Evolutionary conservation across 2,329 filamentous ascomycete genomes (phyloP).

Genomic region (Pseudogymnoascus sp.): DNA sequence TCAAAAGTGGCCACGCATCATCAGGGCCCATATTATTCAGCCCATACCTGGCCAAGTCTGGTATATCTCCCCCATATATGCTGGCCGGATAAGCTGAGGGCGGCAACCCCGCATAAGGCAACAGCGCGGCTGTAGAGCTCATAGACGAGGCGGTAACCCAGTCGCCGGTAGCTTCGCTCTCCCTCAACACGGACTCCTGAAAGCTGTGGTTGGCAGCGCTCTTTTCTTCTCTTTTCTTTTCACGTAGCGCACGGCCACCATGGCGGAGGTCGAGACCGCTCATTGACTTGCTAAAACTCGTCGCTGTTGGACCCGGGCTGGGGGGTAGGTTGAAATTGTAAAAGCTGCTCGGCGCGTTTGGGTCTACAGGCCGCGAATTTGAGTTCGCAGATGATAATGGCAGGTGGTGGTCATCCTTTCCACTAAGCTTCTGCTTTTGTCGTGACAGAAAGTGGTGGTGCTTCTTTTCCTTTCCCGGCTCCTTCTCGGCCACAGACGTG

Average conservation of each 20-base stretch:
- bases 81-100: conserved; percentile 22
- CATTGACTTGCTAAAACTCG: conserved; percentile 70
- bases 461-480: conserved; percentile 58
- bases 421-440: conserved; percentile 67
- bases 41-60: conserved; percentile 51
- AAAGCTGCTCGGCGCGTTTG: conserved; percentile 63
- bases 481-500: conserved; percentile 34
- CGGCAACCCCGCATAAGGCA: conserved; percentile 26
- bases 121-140: conserved; percentile 32
- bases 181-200: conserved; percentile 23
- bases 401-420: conserved; percentile 63
- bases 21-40: conserved; percentile 63
- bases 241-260: conserved; percentile 64
- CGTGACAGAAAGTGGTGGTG: conserved; percentile 72
- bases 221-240: conserved; percentile 72
- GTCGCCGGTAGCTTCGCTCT: conserved; percentile 26
- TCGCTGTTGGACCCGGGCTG: conserved; percentile 57
- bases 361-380: conserved; percentile 68
- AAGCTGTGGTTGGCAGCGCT: conserved; percentile 24
- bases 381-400: conserved; percentile 67
- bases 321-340: conserved; percentile 71
- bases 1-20: conserved; percentile 75
- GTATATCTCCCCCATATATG: conserved; percentile 41
- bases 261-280: conserved; percentile 72
- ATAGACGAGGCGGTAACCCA: conserved; percentile 48